Evolutionary conservation across 2,329 filamentous ascomycete genomes (phyloP), one percentile per base, ranked within the genome.

Genomic region (Colletotrichum chrysophilum): DNA sequence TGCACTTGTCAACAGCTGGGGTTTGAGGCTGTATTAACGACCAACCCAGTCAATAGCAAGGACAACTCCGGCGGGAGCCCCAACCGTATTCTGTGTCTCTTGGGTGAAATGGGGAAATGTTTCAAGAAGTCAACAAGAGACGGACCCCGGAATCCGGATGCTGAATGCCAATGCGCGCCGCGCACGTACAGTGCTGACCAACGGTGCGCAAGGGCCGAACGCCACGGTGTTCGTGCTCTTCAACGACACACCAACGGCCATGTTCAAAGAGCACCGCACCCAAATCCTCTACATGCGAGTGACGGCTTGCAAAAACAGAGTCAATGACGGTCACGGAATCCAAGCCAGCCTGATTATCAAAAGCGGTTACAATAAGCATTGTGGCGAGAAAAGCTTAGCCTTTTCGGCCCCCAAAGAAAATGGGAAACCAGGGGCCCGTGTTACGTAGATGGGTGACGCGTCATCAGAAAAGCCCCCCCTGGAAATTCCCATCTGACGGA

Each of bases 341-440:
- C n/a, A 16, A 24, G n/a, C n/a, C 64, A 74, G 74, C 74, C 74
- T 76, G 74, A 38, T 76, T 66, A 34, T 74, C 21, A n/a, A 18
- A 24, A 69, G 74, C 65, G 48, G 70, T 76, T 30, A 10, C 28
- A 74, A 74, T 66, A 76, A 76, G 74, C 74, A 74, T 69, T 74
- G 43, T 69, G 70, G 34, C 56, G n/a, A 60, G 43, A 65, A 55
- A 74, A 74, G 65, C 70, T 74, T 69, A 60, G 70, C 70, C 34
- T 74, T 52, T 65, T 56, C 30, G 73, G 56, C 70, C 70, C 70
- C 64, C 73, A 73, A 75, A 24, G 26, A 14, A 32, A 38, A 28
- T 52, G 43, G 65, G 56, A 58, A 48, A 38, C 69, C 38, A 62
- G 64, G 56, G 69, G 56, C 43, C 70, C 55, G 68, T 75, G 68